phyloP scores from a whole-genome alignment of 768 basidiomycete genomes.

The Paxillus ammoniavirescens region DNA sequence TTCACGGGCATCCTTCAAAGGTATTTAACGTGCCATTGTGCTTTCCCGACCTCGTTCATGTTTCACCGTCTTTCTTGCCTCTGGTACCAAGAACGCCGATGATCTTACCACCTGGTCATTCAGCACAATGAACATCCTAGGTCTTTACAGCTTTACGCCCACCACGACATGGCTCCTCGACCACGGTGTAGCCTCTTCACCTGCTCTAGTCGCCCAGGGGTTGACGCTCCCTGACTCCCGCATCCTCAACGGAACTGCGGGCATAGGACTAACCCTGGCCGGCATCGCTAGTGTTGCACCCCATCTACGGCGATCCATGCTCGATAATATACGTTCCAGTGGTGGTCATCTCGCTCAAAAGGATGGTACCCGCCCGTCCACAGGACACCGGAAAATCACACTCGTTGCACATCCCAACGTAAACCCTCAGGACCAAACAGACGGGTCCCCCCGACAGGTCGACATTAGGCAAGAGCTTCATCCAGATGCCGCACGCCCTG shows the following conservation, averaged over 20 bases:
- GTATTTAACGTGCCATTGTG: constrained; percentile 1
- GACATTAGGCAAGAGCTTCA: too few species aligned
- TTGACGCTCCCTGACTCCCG: constrained; percentile 27
- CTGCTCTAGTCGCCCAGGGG: constrained; percentile 20
- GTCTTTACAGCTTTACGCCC: constrained; percentile 25
- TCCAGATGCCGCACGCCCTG: too few species aligned
- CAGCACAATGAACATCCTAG: constrained; percentile 22
- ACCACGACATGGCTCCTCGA: constrained; percentile 20
- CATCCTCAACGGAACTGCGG: constrained; percentile 22
- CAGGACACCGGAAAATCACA: background rate
- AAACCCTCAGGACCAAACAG: too few species aligned
- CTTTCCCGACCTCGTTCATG: background rate
- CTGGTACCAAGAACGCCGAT: constrained; percentile 1
- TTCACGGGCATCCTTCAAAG: background rate
- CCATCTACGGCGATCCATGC: constrained; percentile 19
- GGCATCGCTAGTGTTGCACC: constrained; percentile 25
- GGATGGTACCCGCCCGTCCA: background rate
- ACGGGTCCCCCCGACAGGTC: too few species aligned
- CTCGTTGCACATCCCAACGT: too few species aligned
- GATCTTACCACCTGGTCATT: constrained; percentile 2
- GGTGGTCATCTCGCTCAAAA: background rate
- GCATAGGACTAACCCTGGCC: constrained; percentile 24
- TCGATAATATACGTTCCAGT: constrained; percentile 8
- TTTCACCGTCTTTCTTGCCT: background rate
- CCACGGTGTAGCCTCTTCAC: constrained; percentile 24